These are phyloP conservation scores for Lipomyces spencermartinsiae DNA, from an alignment of 805 yeast species.

Conservation along the genomic window DNA sequence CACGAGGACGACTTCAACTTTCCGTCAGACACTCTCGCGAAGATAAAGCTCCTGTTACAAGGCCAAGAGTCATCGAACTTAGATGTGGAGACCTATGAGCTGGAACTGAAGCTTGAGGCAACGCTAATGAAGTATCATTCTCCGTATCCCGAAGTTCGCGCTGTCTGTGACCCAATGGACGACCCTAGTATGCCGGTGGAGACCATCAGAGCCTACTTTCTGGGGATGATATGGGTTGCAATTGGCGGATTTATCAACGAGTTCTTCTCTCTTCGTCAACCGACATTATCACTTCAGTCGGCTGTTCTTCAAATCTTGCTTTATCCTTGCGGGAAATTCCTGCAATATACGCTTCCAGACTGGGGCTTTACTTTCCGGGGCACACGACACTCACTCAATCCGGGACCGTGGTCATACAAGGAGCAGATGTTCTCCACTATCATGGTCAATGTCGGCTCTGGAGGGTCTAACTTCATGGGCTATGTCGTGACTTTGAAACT, in stretches of 20 bases:
- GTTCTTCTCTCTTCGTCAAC: constrained; percentile 64
- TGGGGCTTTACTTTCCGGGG: constrained; percentile 42
- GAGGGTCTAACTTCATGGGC: constrained; percentile 49
- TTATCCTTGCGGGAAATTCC: constrained; percentile 60
- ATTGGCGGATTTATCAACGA: constrained; percentile 65
- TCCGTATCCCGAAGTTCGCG: constrained; percentile 72
- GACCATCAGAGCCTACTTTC: constrained; percentile 58
- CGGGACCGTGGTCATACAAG: constrained; percentile 65
- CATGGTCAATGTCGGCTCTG: constrained; percentile 38
- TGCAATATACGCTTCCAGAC: constrained; percentile 22
- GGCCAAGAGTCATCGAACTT: constrained; percentile 41
- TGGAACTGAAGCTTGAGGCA: constrained; percentile 43
- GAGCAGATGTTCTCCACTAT: constrained; percentile 67
- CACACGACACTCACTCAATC: constrained; percentile 54
- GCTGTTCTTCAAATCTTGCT: constrained; percentile 70
- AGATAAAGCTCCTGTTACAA: constrained; percentile 44
- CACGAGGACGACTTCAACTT: constrained; percentile 59
- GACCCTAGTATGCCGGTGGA: constrained; percentile 56
- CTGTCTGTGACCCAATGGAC: constrained; percentile 63
- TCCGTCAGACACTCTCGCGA: constrained; percentile 49
- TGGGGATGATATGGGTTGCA: constrained; percentile 60
- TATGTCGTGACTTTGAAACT: constrained; percentile 47
- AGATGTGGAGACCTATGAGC: constrained; percentile 23
- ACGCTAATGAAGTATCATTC: constrained; percentile 34
- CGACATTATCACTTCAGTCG: constrained; percentile 61